phyloP scores from a whole-genome alignment of 106 monocot genomes.

The Allium sativum region DNA sequence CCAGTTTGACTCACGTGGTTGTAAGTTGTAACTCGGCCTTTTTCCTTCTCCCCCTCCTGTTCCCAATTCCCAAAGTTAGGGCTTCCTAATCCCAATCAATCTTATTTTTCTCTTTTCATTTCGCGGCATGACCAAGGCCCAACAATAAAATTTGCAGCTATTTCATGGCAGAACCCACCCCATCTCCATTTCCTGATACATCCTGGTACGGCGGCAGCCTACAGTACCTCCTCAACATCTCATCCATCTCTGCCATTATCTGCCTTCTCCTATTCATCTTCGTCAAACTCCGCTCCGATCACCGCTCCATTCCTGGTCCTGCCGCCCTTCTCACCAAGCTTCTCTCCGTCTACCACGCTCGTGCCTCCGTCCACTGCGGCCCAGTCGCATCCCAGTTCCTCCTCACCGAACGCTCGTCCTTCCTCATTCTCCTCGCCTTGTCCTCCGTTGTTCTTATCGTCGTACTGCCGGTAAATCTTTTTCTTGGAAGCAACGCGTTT shows the following conservation, averaged over 20 bases:
- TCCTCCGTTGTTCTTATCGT: constrained; percentile 30
- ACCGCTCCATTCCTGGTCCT: constrained; percentile 71
- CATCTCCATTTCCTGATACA: not conserved
- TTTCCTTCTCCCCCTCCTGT: no score
- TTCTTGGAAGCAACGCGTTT: constrained; percentile 20
- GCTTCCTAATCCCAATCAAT: no score
- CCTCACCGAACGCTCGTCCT: constrained; percentile 71
- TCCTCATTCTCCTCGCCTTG: constrained; percentile 46
- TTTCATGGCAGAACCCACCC: not conserved
- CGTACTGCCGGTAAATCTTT: constrained; percentile 70
- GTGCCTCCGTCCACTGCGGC: constrained; percentile 94
- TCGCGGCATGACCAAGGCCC: no score
- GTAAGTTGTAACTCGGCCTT: no score
- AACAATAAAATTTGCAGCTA: no score
- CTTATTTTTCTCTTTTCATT: no score
- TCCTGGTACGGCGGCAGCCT: constrained; percentile 96
- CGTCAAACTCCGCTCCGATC: constrained; percentile 89
- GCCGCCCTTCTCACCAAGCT: constrained; percentile 85
- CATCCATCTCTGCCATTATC: constrained; percentile 51
- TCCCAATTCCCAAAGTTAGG: no score
- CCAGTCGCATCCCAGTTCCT: constrained; percentile 95
- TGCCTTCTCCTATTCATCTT: constrained; percentile 90
- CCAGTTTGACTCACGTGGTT: no score
- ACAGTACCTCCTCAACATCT: constrained; percentile 95
- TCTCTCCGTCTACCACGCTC: constrained; percentile 81